Percentiles rank a stretch among this genome's conserved stretches.
These are phyloP conservation scores for Thalassiosira hispida DNA, from an alignment of 352 stramenopile genomes.

Conservation along the genomic window DNA sequence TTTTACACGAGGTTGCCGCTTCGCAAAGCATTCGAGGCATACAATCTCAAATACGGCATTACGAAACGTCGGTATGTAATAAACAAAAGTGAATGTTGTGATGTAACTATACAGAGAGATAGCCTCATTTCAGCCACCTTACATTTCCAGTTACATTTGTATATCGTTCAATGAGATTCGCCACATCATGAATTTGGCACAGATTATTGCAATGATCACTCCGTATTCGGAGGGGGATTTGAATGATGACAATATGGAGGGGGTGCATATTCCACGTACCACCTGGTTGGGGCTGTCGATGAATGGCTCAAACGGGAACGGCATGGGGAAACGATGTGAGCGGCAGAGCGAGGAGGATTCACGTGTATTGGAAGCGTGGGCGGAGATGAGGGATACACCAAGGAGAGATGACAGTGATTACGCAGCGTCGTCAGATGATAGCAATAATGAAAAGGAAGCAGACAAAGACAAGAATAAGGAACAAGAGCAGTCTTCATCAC, in stretches of 20 bases:
- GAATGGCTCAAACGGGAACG: neutral
- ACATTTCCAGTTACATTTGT: conserved; percentile 62
- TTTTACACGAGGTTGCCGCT: conserved; percentile 85
- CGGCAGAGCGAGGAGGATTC: conserved; percentile 7
- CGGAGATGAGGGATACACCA: conserved; percentile 1
- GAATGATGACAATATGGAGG: neutral
- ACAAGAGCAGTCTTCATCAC: neutral
- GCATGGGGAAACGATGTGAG: neutral
- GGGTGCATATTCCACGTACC: neutral
- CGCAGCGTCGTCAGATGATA: neutral
- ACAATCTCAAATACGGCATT: conserved; percentile 84
- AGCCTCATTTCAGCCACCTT: neutral
- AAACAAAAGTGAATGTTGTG: neutral
- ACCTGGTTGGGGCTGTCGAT: too few species aligned
- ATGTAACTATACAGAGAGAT: too few species aligned
- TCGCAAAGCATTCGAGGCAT: conserved; percentile 75
- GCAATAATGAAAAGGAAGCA: neutral
- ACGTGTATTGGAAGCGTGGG: conserved; percentile 9
- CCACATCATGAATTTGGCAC: conserved; percentile 86
- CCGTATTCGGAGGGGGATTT: conserved; percentile 16
- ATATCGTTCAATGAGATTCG: conserved; percentile 87
- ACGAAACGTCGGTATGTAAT: conserved; percentile 61
- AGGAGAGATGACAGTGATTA: conserved; percentile 1
- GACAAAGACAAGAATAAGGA: neutral
- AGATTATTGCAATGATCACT: conserved; percentile 82